Conservation (phyloP, 2,329 filamentous ascomycete genomes). For the Penicillium expansum region DNA sequence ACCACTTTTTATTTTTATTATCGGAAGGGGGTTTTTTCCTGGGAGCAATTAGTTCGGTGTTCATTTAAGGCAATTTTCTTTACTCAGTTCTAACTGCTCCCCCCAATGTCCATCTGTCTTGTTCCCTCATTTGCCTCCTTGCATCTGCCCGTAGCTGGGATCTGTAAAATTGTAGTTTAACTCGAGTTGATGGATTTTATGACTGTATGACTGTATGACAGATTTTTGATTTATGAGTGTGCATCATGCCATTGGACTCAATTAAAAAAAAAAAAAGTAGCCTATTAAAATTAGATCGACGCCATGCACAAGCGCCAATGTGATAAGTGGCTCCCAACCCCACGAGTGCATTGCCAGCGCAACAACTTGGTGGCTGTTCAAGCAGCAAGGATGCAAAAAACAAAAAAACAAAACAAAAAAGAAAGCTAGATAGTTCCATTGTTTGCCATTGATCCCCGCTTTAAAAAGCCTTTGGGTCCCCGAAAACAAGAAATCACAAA, state of each 20-base stretch:
- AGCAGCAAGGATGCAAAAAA: not conserved
- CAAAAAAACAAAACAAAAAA: not conserved
- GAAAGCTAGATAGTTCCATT: not conserved
- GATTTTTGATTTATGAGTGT: too few relatives aligned
- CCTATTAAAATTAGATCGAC: slow-evolving; percentile 5
- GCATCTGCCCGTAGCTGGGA: slow-evolving; percentile 7
- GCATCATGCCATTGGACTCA: slow-evolving; percentile 1
- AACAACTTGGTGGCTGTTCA: slow-evolving; percentile 2
- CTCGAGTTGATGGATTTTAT: not conserved
- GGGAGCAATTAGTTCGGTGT: slow-evolving; percentile 34
- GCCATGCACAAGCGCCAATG: slow-evolving; percentile 4
- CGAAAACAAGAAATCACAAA: not conserved
- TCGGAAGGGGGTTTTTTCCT: slow-evolving; percentile 15
- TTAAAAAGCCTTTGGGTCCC: slow-evolving; percentile 2
- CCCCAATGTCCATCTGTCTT: slow-evolving; percentile 28
- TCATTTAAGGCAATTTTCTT: slow-evolving; percentile 32
- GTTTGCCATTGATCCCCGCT: slow-evolving; percentile 1
- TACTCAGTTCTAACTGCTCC: slow-evolving; percentile 33
- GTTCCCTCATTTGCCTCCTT: slow-evolving; percentile 26
- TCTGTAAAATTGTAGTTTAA: not conserved
- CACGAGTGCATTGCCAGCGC: slow-evolving; percentile 7
- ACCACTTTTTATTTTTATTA: slow-evolving; percentile 26
- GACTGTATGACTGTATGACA: too few relatives aligned
- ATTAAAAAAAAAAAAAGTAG: not conserved
- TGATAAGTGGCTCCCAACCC: slow-evolving; percentile 3